phyloP scores from a whole-genome alignment of 345 rosid genomes.

The Gossypium raimondii region DNA sequence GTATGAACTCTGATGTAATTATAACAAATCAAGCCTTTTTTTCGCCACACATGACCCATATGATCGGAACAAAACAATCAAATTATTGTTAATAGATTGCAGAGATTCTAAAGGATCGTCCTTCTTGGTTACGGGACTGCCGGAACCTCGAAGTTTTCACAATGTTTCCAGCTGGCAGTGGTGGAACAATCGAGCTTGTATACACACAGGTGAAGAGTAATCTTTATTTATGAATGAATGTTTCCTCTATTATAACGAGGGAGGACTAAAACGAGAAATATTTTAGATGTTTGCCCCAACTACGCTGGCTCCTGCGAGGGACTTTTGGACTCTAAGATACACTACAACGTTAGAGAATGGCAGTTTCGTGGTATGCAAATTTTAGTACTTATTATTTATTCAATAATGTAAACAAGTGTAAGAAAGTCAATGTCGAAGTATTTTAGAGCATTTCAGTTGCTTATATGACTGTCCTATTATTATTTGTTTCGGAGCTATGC shows the following conservation, averaged over 20 bases:
- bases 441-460: background rate
- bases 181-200: constrained; percentile 89
- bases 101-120: constrained; percentile 98
- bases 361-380: constrained; percentile 82
- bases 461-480: constrained; percentile 1
- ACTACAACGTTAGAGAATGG: constrained; percentile 90
- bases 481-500: background rate
- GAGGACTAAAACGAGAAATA: constrained; percentile 15
- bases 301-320: constrained; percentile 96
- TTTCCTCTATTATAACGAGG: background rate
- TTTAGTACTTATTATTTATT: background rate
- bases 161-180: constrained; percentile 91
- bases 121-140: constrained; percentile 98
- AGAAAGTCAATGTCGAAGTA: background rate
- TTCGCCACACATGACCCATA: background rate
- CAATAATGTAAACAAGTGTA: background rate
- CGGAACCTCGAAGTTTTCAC: constrained; percentile 97
- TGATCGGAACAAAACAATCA: background rate
- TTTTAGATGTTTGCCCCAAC: constrained; percentile 90
- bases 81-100: constrained; percentile 57
- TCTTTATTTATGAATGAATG: background rate
- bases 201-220: constrained; percentile 67
- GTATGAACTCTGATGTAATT: constrained; percentile 27
- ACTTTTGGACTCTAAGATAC: constrained; percentile 97
- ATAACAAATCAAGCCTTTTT: background rate